phyloP scores from a whole-genome alignment of 805 yeast species.

The Sungouiozyma intestinalis region DNA sequence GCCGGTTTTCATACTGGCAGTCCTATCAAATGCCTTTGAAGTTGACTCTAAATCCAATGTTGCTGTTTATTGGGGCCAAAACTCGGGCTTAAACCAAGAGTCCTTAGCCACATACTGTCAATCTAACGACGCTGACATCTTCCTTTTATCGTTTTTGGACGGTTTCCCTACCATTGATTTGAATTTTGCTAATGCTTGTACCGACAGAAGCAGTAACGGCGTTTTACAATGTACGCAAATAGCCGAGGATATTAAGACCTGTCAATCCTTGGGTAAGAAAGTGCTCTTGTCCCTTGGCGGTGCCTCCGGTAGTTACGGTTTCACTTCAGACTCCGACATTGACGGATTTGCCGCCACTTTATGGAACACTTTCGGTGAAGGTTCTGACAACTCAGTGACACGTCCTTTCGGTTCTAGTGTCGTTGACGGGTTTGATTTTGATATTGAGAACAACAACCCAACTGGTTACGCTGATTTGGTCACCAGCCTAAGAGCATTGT shows the following conservation, averaged over 20 bases:
- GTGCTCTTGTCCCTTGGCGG: slow-evolving; percentile 71
- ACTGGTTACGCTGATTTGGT: slow-evolving; percentile 62
- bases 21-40: slow-evolving; percentile 20
- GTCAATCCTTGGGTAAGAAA: slow-evolving; percentile 72
- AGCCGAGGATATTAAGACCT: slow-evolving; percentile 58
- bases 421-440: slow-evolving; percentile 90
- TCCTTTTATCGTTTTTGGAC: slow-evolving; percentile 60
- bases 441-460: slow-evolving; percentile 57
- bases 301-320: slow-evolving; percentile 73
- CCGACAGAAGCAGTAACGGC: slow-evolving; percentile 30
- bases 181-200: slow-evolving; percentile 50
- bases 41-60: slow-evolving; percentile 42
- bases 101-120: slow-evolving; percentile 48
- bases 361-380: slow-evolving; percentile 57
- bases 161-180: slow-evolving; percentile 44
- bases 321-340: slow-evolving; percentile 54
- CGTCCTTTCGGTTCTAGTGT: slow-evolving; percentile 63
- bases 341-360: slow-evolving; percentile 46
- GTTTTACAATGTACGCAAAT: slow-evolving; percentile 42
- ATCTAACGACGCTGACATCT: slow-evolving; percentile 57
- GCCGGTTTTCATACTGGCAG: neutral
- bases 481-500: slow-evolving; percentile 39
- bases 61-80: slow-evolving; percentile 87
- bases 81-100: slow-evolving; percentile 52
- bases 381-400: slow-evolving; percentile 38